These are phyloP conservation scores for Fusarium secorum DNA, from an alignment of 2,329 filamentous ascomycete genomes.

Conservation along the genomic window DNA sequence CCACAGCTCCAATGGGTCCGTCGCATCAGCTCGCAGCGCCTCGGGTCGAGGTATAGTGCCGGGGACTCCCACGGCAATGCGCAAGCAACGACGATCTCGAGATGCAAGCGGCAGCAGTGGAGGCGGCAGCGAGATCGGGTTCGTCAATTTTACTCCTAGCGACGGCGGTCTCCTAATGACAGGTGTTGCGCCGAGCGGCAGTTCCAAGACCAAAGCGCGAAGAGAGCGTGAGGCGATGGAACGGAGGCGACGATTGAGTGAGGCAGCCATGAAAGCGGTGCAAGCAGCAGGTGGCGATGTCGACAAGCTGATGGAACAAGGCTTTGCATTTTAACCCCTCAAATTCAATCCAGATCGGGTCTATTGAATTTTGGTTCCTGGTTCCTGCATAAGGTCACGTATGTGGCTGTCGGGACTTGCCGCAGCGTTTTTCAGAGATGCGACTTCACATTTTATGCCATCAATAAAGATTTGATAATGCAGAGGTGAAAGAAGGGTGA, in stretches of 20 bases:
- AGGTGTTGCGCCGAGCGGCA: conserved; percentile 90
- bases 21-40: conserved; percentile 47
- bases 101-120: conserved; percentile 45
- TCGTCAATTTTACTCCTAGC: conserved; percentile 89
- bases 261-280: conserved; percentile 74
- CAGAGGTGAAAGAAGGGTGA: background rate
- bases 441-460: conserved; percentile 1
- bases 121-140: conserved; percentile 58
- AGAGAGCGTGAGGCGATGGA: conserved; percentile 88
- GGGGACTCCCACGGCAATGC: conserved; percentile 51
- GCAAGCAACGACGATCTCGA: conserved; percentile 51
- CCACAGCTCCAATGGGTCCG: conserved; percentile 51
- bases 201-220: conserved; percentile 92
- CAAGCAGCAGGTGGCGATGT: conserved; percentile 75
- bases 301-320: conserved; percentile 59
- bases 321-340: conserved; percentile 52
- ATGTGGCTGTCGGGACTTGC: conserved; percentile 15
- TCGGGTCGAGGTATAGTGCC: conserved; percentile 50
- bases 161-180: conserved; percentile 83
- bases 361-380: conserved; percentile 8
- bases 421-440: background rate
- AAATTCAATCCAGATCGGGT: background rate
- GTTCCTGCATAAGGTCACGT: conserved; percentile 24
- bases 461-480: background rate
- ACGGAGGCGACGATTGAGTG: conserved; percentile 71